Evolutionary conservation across 768 basidiomycete species (phyloP).

Genomic region (Suillus placidus): DNA sequence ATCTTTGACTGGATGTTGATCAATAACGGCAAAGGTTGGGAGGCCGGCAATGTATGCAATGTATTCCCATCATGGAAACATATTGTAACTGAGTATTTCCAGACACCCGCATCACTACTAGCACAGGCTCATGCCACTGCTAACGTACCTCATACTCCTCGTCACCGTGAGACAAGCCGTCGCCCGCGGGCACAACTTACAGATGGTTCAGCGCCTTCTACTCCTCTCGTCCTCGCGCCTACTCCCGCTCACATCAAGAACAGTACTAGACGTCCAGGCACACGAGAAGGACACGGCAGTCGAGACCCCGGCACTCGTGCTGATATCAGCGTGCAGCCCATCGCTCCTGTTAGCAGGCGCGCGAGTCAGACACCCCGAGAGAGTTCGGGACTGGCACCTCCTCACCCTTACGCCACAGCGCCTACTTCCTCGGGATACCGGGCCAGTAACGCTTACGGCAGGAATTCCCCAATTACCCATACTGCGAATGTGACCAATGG

Average conservation of each 20-base stretch:
- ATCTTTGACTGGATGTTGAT: conserved; percentile 97
- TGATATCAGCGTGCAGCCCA: conserved; percentile 61
- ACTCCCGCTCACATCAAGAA: conserved; percentile 67
- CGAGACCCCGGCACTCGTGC: conserved; percentile 52
- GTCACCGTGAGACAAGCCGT: conserved; percentile 59
- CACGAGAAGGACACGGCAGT: conserved; percentile 47
- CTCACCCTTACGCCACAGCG: conserved; percentile 76
- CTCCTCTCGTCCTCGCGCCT: conserved; percentile 67
- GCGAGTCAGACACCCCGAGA: conserved; percentile 66
- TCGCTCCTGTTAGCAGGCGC: conserved; percentile 68
- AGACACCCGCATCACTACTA: conserved; percentile 49
- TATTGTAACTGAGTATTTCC: conserved; percentile 15
- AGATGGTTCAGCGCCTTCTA: conserved; percentile 55
- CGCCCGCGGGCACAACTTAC: conserved; percentile 57
- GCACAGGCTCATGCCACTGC: conserved; percentile 59
- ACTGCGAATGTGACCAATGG: conserved; percentile 41
- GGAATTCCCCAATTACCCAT: conserved; percentile 50
- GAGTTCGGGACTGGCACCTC: conserved; percentile 47
- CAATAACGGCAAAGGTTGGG: conserved; percentile 95
- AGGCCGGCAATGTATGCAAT: conserved; percentile 75
- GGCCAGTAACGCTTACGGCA: conserved; percentile 51
- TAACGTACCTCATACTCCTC: conserved; percentile 53
- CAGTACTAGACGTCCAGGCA: conserved; percentile 49
- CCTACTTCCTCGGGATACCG: conserved; percentile 62
- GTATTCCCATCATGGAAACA: conserved; percentile 1